Percentiles rank a stretch among this genome's conserved stretches.
phyloP scores from a whole-genome alignment of 2,329 filamentous ascomycete genomes.

The Trichophaea hybrida region DNA sequence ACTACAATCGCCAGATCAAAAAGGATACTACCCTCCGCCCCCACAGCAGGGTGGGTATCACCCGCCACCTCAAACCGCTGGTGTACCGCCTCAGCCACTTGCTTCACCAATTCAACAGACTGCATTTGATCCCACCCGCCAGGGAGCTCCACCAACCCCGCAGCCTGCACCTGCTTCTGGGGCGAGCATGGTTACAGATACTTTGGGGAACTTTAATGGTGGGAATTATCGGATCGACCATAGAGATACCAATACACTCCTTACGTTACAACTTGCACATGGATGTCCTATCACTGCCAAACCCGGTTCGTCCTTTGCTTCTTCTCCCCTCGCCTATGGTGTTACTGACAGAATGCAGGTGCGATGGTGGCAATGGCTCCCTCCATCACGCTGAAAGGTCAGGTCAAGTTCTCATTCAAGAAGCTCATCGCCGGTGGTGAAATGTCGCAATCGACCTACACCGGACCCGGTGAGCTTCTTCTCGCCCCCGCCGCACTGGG shows the following conservation, averaged over 20 bases:
- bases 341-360: slow-evolving; percentile 35
- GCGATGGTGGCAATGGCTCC: slow-evolving; percentile 93
- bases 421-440: slow-evolving; percentile 77
- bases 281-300: slow-evolving; percentile 71
- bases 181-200: slow-evolving; percentile 44
- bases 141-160: slow-evolving; percentile 30
- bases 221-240: slow-evolving; percentile 90
- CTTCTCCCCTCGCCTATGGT: not conserved
- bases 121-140: slow-evolving; percentile 32
- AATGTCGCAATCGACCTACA: slow-evolving; percentile 63
- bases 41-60: slow-evolving; percentile 27
- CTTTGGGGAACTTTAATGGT: slow-evolving; percentile 93
- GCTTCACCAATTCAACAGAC: slow-evolving; percentile 29
- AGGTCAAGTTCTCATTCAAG: slow-evolving; percentile 74
- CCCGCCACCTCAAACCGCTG: slow-evolving; percentile 24
- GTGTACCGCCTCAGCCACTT: slow-evolving; percentile 12
- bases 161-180: slow-evolving; percentile 29
- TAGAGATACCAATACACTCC: slow-evolving; percentile 73
- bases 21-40: slow-evolving; percentile 17
- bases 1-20: slow-evolving; percentile 23
- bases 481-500: slow-evolving; percentile 67
- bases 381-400: slow-evolving; percentile 68
- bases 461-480: slow-evolving; percentile 79
- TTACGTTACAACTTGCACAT: slow-evolving; percentile 79
- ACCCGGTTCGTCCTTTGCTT: slow-evolving; percentile 41